A percentile compares a stretch with the other conserved stretches of the same genome.
These are phyloP conservation scores for Malbranchea zuffiana DNA, from an alignment of 2,329 filamentous ascomycete species.

Conservation along the genomic window DNA sequence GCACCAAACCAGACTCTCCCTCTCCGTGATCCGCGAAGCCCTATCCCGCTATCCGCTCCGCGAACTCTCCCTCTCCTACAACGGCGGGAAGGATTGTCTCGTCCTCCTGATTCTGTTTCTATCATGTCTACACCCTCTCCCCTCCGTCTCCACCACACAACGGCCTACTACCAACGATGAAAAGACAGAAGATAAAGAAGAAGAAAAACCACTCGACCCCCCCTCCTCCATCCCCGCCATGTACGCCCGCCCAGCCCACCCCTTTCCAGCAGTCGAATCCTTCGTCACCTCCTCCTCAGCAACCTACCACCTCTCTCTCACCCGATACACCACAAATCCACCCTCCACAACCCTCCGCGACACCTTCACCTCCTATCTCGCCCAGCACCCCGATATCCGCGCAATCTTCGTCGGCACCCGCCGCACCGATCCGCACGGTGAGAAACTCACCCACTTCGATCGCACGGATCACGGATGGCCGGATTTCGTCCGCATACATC, in stretches of 20 bases:
- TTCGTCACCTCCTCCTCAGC: conserved; percentile 61
- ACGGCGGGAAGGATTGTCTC: conserved; percentile 95
- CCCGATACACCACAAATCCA: conserved; percentile 58
- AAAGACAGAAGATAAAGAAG: neutral
- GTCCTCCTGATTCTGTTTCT: conserved; percentile 83
- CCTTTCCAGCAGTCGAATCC: conserved; percentile 73
- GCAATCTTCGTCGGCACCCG: conserved; percentile 82
- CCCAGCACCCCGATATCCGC: conserved; percentile 43
- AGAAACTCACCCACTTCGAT: conserved; percentile 68
- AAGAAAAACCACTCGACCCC: neutral
- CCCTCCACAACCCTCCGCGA: conserved; percentile 53
- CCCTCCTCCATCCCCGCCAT: conserved; percentile 56
- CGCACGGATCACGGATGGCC: conserved; percentile 85
- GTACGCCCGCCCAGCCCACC: conserved; percentile 76
- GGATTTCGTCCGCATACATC: conserved; percentile 81
- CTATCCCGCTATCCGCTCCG: conserved; percentile 64
- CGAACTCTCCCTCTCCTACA: conserved; percentile 84
- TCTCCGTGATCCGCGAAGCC: conserved; percentile 64
- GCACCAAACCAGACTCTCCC: conserved; percentile 58
- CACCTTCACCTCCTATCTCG: conserved; percentile 67
- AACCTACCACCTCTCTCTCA: conserved; percentile 64
- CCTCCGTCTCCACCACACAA: conserved; percentile 5
- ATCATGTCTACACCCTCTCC: conserved; percentile 40
- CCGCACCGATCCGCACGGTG: conserved; percentile 84
- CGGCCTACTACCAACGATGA: neutral